These are phyloP conservation scores for Onygenales sp. DNA, from an alignment of 2,329 filamentous ascomycete species.

Conservation along the genomic window DNA sequence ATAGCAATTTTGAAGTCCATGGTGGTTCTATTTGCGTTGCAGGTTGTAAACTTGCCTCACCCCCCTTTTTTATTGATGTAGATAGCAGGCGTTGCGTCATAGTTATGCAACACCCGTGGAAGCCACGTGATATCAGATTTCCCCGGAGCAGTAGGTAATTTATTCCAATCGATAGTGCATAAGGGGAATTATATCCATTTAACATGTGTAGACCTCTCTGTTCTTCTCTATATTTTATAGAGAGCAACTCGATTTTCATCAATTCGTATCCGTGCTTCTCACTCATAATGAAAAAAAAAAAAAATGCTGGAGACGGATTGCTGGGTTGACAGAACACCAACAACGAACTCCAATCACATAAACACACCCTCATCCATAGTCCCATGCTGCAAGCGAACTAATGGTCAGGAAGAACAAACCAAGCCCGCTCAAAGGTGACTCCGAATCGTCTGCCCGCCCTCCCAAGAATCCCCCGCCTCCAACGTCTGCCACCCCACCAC, in stretches of 20 bases:
- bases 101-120: not conserved
- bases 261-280: too few relatives aligned
- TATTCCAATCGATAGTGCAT: too few relatives aligned
- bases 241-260: too few relatives aligned
- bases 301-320: too few relatives aligned
- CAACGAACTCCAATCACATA: not conserved
- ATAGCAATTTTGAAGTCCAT: not conserved
- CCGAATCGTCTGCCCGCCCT: constrained; percentile 52
- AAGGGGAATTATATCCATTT: not conserved
- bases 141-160: not conserved
- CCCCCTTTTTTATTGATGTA: not conserved
- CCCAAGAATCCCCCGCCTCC: constrained; percentile 65
- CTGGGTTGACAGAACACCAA: too few relatives aligned
- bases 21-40: too few relatives aligned
- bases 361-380: too few relatives aligned
- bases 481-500: constrained; percentile 75
- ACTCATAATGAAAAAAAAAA: not conserved
- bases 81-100: not conserved
- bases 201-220: not conserved
- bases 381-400: too few relatives aligned
- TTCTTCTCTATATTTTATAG: too few relatives aligned
- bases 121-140: not conserved
- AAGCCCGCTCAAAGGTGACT: constrained; percentile 20
- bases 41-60: not conserved
- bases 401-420: not conserved